phyloP scores from a whole-genome alignment of 1,284 basidiomycete genomes.

The Phaffia rhodozyma region DNA sequence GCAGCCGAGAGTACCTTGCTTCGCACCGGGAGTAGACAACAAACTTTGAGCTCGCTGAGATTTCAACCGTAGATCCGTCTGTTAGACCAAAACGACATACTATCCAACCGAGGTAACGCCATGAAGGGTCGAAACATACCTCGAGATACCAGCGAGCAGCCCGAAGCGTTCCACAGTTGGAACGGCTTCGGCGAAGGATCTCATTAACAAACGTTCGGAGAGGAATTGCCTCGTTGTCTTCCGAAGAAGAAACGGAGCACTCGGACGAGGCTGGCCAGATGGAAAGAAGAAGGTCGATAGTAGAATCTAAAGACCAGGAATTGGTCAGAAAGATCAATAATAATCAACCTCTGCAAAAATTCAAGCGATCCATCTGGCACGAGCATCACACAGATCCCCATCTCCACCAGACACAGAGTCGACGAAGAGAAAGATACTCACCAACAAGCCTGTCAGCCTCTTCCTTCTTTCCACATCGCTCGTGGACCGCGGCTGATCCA shows the following conservation, averaged over 20 bases:
- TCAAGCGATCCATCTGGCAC: neutral
- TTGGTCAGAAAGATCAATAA: too few relatives aligned
- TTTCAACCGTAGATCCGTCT: neutral
- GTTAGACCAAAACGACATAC: neutral
- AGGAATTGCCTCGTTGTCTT: slow-evolving; percentile 18
- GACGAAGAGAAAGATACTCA: slow-evolving; percentile 15
- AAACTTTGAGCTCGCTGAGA: slow-evolving; percentile 5
- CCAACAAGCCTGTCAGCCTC: slow-evolving; percentile 23
- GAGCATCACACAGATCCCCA: too few relatives aligned
- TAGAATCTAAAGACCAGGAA: slow-evolving; percentile 3
- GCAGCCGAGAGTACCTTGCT: slow-evolving; percentile 53
- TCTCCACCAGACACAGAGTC: neutral
- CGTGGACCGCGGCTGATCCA: neutral
- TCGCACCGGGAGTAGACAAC: neutral
- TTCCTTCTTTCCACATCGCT: slow-evolving; percentile 17
- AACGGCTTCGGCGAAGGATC: slow-evolving; percentile 22
- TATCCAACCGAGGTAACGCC: neutral
- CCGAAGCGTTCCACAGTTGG: slow-evolving; percentile 21
- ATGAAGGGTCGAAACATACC: slow-evolving; percentile 13
- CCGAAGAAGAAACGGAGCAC: slow-evolving; percentile 5
- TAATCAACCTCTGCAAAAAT: neutral
- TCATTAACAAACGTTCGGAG: slow-evolving; percentile 23
- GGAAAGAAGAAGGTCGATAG: slow-evolving; percentile 14
- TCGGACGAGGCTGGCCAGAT: slow-evolving; percentile 8
- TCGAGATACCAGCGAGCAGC: slow-evolving; percentile 22